Percentiles rank a stretch among this genome's conserved stretches.
Evolutionary conservation across 768 basidiomycete genomes (phyloP).

Genomic region (Mycena metata): DNA sequence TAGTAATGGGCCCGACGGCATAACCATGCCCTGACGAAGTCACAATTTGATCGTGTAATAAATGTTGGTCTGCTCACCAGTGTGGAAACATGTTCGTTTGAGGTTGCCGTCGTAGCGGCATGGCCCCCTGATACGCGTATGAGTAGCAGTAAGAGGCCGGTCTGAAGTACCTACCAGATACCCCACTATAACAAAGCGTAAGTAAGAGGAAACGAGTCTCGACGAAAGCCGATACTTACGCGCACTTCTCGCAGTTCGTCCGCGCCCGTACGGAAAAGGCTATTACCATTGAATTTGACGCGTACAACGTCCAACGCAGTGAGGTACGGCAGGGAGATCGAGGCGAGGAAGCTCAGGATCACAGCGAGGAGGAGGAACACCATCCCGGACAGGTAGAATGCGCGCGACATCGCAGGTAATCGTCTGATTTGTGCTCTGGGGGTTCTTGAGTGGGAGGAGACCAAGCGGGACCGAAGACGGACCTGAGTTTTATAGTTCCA

Average conservation of each 20-base stretch:
- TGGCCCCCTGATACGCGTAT: slow-evolving; percentile 10
- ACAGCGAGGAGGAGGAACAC: slow-evolving; percentile 35
- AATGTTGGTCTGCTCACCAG: slow-evolving; percentile 5
- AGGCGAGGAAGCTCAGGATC: slow-evolving; percentile 36
- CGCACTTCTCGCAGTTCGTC: slow-evolving; percentile 21
- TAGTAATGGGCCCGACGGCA: not conserved
- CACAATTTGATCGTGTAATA: no score
- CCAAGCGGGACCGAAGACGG: not conserved
- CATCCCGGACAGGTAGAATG: slow-evolving; percentile 29
- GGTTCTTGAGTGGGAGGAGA: not conserved
- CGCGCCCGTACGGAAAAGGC: not conserved
- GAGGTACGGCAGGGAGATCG: slow-evolving; percentile 39
- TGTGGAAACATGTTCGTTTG: slow-evolving; percentile 16
- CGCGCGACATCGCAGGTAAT: slow-evolving; percentile 27
- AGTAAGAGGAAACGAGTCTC: not conserved
- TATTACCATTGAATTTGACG: slow-evolving; percentile 1
- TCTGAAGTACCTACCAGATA: slow-evolving; percentile 21
- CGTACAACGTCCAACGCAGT: slow-evolving; percentile 36
- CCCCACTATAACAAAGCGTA: slow-evolving; percentile 26
- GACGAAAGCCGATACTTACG: slow-evolving; percentile 11
- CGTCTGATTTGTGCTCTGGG: not conserved
- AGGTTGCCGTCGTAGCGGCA: slow-evolving; percentile 22
- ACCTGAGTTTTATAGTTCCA: slow-evolving; percentile 13
- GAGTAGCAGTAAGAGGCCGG: not conserved
- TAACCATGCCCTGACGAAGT: slow-evolving; percentile 31